phyloP scores from a whole-genome alignment of 495 filamentous ascomycete species.

The Xylaria palmicola region DNA sequence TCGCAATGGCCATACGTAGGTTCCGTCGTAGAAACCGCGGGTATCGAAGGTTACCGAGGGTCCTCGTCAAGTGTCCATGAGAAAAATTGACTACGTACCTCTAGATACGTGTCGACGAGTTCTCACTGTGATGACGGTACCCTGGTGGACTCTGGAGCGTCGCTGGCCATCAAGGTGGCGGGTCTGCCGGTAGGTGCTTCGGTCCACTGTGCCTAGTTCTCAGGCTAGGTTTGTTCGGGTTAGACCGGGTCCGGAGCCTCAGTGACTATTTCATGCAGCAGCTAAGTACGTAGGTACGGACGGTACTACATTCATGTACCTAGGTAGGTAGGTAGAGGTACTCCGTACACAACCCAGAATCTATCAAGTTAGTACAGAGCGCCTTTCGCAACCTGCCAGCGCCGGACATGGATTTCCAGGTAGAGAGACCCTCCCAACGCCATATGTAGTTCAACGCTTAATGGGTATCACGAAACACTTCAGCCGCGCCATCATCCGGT shows the following conservation, averaged over 20 bases:
- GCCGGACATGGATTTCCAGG: too few relatives aligned
- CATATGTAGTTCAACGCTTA: too few relatives aligned
- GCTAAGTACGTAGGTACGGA: background rate
- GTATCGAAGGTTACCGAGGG: too few relatives aligned
- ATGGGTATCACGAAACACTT: too few relatives aligned
- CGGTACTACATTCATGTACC: too few relatives aligned
- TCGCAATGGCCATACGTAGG: background rate
- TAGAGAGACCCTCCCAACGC: too few relatives aligned
- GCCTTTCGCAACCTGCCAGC: too few relatives aligned
- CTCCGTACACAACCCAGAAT: too few relatives aligned
- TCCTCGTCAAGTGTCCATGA: too few relatives aligned
- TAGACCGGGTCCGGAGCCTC: background rate
- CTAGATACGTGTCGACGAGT: background rate
- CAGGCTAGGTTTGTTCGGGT: background rate
- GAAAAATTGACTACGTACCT: background rate
- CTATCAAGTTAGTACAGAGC: too few relatives aligned
- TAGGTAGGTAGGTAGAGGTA: background rate
- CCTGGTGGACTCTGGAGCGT: too few relatives aligned
- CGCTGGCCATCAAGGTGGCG: conserved; percentile 12
- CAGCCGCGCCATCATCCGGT: too few relatives aligned
- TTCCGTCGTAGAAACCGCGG: background rate
- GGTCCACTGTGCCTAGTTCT: conserved; percentile 8
- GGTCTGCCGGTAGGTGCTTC: background rate
- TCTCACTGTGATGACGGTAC: background rate
- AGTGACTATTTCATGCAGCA: background rate